Evolutionary conservation across 2,329 filamentous ascomycete species (phyloP).

Genomic region (Calonectria crousiana): DNA sequence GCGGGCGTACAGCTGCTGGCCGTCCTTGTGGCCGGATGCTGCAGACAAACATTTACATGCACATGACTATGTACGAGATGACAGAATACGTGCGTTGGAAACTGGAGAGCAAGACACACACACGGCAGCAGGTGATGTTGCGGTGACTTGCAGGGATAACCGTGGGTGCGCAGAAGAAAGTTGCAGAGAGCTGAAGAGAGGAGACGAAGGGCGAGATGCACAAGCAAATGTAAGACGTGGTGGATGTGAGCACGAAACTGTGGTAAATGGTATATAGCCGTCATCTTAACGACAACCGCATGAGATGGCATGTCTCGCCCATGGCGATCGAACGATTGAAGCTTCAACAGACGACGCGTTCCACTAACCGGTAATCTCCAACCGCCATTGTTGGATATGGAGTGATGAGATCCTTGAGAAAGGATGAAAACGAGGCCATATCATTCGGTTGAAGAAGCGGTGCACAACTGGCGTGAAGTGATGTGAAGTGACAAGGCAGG

Average conservation of each 20-base stretch:
- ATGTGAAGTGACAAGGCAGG: neutral
- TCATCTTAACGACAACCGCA: neutral
- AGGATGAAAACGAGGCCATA: neutral
- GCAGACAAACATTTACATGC: neutral
- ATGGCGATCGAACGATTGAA: constrained; percentile 19
- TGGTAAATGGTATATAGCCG: constrained; percentile 15
- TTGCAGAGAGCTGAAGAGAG: neutral
- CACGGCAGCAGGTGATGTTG: neutral
- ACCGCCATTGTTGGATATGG: neutral
- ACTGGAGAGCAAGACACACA: neutral
- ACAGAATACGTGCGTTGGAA: neutral
- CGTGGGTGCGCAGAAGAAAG: constrained; percentile 1
- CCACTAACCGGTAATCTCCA: neutral
- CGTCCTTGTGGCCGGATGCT: neutral
- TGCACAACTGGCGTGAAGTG: neutral
- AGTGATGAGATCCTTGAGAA: neutral
- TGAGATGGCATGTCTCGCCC: constrained; percentile 19
- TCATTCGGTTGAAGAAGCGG: constrained; percentile 16
- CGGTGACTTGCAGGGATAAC: neutral
- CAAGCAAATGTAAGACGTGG: neutral
- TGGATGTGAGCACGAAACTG: neutral
- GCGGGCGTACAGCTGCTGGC: neutral
- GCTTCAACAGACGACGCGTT: constrained; percentile 7
- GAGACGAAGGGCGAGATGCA: neutral
- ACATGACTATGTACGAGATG: neutral